These are phyloP conservation scores for Vigna unguiculata DNA, from an alignment of 306 rosid genomes.

Conservation along the genomic window DNA sequence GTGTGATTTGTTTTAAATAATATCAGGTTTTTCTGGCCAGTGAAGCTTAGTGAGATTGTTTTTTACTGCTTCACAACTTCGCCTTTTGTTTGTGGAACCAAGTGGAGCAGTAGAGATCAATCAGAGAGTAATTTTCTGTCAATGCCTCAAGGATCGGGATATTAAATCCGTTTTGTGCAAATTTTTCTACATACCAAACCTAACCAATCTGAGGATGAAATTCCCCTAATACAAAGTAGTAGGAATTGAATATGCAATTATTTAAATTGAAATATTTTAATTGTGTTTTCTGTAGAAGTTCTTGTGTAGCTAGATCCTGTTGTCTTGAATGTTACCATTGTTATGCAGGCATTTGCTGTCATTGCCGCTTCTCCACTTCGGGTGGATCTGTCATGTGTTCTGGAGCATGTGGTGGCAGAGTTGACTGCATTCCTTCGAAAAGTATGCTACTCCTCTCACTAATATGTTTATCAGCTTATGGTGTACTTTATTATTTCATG, in stretches of 20 bases:
- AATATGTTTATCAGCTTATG: constrained; percentile 26
- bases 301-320: constrained; percentile 14
- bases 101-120: constrained; percentile 11
- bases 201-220: not conserved
- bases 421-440: constrained; percentile 94
- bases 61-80: not conserved
- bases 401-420: constrained; percentile 91
- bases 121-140: constrained; percentile 5
- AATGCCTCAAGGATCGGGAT: not conserved
- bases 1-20: not conserved
- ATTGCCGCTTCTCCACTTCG: constrained; percentile 89
- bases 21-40: not conserved
- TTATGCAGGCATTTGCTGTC: constrained; percentile 90
- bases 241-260: constrained; percentile 17
- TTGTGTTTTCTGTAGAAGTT: not conserved
- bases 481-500: constrained; percentile 33
- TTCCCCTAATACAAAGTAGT: not conserved
- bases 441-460: constrained; percentile 55
- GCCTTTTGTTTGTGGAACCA: not conserved
- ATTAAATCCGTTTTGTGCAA: constrained; percentile 25
- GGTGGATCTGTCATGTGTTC: constrained; percentile 89
- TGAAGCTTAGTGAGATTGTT: not conserved
- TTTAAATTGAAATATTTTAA: constrained; percentile 20
- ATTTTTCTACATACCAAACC: not conserved
- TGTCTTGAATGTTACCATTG: constrained; percentile 37